A percentile compares a stretch with the other conserved stretches of the same genome.
Conservation (phyloP, 805 yeast species). For the Pichia pseudocactophila region DNA sequence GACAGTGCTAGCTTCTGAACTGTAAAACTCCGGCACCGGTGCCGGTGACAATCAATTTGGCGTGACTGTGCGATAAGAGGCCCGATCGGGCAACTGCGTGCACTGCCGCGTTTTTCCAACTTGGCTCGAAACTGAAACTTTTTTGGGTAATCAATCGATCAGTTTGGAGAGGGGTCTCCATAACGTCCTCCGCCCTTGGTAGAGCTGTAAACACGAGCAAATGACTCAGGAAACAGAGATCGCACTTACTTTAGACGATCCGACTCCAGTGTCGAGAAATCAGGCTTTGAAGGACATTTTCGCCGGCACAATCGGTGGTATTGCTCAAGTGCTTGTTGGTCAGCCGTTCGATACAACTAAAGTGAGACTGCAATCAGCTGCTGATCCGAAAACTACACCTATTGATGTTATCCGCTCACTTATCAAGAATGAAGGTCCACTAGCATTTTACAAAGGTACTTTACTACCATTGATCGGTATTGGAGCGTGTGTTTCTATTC, state of each 20-base stretch:
- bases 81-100: too few species aligned
- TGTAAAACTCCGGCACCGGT: neutral
- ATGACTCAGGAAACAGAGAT: conserved; percentile 25
- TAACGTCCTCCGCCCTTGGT: too few species aligned
- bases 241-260: conserved; percentile 20
- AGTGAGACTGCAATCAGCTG: conserved; percentile 82
- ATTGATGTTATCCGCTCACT: conserved; percentile 68
- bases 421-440: conserved; percentile 68
- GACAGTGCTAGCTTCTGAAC: too few species aligned
- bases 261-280: conserved; percentile 18
- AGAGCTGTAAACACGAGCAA: too few species aligned
- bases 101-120: too few species aligned
- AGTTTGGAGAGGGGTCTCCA: too few species aligned
- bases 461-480: conserved; percentile 88
- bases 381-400: conserved; percentile 57
- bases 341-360: conserved; percentile 96
- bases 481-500: conserved; percentile 97
- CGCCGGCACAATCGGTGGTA: conserved; percentile 93
- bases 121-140: too few species aligned
- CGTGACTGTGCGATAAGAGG: too few species aligned
- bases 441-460: conserved; percentile 90
- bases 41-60: too few species aligned
- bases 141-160: too few species aligned
- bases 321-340: conserved; percentile 91
- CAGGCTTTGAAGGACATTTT: conserved; percentile 67